Evolutionary conservation across 2,329 filamentous ascomycete genomes (phyloP).

Genomic region (Trichoderma guizhouense): DNA sequence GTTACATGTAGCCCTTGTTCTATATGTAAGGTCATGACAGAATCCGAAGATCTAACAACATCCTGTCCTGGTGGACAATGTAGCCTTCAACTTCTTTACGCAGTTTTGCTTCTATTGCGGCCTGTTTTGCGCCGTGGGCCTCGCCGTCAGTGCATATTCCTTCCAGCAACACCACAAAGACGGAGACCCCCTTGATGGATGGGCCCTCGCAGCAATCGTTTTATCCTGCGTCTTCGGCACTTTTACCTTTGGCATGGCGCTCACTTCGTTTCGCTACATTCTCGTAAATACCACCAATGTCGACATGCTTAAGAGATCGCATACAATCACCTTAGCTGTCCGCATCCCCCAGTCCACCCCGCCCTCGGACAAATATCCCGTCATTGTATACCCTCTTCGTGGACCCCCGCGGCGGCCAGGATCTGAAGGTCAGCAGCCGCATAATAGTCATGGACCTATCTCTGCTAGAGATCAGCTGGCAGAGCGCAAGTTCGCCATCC

Average conservation of each 20-base stretch:
- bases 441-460: background rate
- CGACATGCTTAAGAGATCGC: constrained; percentile 65
- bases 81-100: constrained; percentile 84
- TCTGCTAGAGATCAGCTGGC: constrained; percentile 45
- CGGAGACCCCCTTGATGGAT: constrained; percentile 46
- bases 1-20: background rate
- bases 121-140: constrained; percentile 61
- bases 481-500: constrained; percentile 71
- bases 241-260: constrained; percentile 76
- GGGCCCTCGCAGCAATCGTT: constrained; percentile 64
- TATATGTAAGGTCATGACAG: background rate
- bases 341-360: constrained; percentile 55
- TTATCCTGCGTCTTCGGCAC: constrained; percentile 70
- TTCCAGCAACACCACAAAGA: constrained; percentile 52
- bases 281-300: constrained; percentile 78
- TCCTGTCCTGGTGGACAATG: background rate
- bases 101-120: constrained; percentile 78
- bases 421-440: background rate
- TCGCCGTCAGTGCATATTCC: constrained; percentile 64
- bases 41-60: background rate
- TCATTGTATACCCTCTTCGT: constrained; percentile 58
- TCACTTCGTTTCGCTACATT: constrained; percentile 67
- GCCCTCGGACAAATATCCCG: constrained; percentile 42
- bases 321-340: constrained; percentile 71
- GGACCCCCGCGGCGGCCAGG: constrained; percentile 29